Base-by-base conservation (phyloP, 1,139 yeast genomes). In the Meyerozyma elateridarum region DNA sequence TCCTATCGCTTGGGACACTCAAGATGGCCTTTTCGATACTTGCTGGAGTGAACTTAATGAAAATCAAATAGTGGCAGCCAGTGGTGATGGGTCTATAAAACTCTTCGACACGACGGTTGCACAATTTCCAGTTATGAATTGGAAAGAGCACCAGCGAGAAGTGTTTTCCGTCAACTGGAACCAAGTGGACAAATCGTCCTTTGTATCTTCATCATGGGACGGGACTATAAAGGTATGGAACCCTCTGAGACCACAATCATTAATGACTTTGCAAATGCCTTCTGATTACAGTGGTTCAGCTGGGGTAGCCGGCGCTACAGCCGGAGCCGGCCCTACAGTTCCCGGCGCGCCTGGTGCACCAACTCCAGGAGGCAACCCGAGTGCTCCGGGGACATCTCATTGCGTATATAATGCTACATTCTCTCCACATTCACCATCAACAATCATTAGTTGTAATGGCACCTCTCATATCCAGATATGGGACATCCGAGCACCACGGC, bases 1-100 rank as follows among this genome's bases (percentile, higher is more conserved):
- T 26, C 79, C 76, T 34, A 62, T 71, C 4, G 59, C 70, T 11
- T 89, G 87, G 66, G 89, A 88, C 40, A 89, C 97, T 1, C 96
- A 89, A 54, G 98, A 91, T 56, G 95, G 96, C 4, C 62, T 89
- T 15, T 88, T 85, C 51, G 95, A 85, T 48, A 61, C 85, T 4
- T 74, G 93, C 1, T 91, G 97, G 97, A 83, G 91, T 36, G 97
- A 91, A 54, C 40, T 70, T 9, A 91, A 91, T 53, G 96, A 87
- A 44, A 88, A 87, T 54, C 97, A 89, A 49, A 70, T 84, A 6
- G 73, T 76, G 3, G 78, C 76, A 0, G 93, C 95, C 13, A 79
- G 83, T 42, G 98, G 98, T 2, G 98, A 91, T 56, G 97, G 97
- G 0, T 68, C 87, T 0, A 61, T 91, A 27, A 82, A 88, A 45